These are phyloP conservation scores for Hydrangea macrophylla DNA, from an alignment of 148 eudicot genomes.

Conservation along the genomic window DNA sequence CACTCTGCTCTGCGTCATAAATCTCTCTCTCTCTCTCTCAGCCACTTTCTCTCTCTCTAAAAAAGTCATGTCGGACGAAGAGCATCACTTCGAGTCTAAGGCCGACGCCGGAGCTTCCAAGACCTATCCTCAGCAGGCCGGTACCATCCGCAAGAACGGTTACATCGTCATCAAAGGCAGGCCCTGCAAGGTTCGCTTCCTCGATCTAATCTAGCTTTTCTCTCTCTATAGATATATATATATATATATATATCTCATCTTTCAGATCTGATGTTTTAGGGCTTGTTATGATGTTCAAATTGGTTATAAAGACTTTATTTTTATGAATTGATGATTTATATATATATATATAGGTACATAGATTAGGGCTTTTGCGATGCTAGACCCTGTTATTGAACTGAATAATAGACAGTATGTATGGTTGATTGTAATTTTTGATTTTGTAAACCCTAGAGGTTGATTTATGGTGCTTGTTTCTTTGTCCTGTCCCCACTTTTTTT, in stretches of 20 bases:
- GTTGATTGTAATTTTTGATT: background rate
- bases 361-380: background rate
- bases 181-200: constrained; percentile 43
- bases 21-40: background rate
- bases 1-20: background rate
- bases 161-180: constrained; percentile 45
- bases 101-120: constrained; percentile 62
- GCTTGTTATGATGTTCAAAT: background rate
- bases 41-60: background rate
- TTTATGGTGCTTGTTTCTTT: background rate
- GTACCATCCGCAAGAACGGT: constrained; percentile 43
- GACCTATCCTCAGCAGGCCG: constrained; percentile 58
- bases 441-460: background rate
- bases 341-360: background rate
- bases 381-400: background rate
- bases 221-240: background rate
- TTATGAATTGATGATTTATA: background rate
- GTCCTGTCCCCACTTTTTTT: background rate
- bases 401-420: background rate
- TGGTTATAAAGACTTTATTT: no score
- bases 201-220: background rate
- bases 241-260: background rate
- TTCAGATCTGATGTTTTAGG: constrained; percentile 9
- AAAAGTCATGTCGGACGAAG: constrained; percentile 51
- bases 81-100: constrained; percentile 53